Base-by-base conservation (phyloP, 2,329 filamentous ascomycete genomes). In the Cladosporium sp. region DNA sequence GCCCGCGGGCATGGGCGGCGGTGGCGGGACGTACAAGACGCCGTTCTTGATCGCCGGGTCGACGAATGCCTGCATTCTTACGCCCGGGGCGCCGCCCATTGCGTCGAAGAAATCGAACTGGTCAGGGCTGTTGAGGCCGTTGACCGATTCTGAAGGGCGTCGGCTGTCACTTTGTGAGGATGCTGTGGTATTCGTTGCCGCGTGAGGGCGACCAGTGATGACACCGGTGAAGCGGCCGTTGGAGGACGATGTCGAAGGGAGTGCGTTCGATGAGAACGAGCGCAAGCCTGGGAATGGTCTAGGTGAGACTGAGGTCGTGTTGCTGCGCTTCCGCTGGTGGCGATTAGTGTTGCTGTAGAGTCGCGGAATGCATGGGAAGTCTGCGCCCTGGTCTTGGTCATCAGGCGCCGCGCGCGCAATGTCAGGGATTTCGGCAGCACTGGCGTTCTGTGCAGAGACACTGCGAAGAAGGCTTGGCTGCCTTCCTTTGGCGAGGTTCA, bases 1-100 rank as follows among this genome's bases (percentile, higher is more conserved):
- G 3, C 58, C 61, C n/a, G 51, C 42, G 12, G 62, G 60, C 56
- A 39, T 42, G 28, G 12, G 8, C 22, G 64, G 66, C 15, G 68
- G 66, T 5, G 64, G 66, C 8, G 67, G 66, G 24, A 71, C 64
- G 51, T 70, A 69, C 9, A 69, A 58, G 13, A 70, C 66, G 19
- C 69, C 66, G 53, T 71, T 63, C 35, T 64, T 58, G 15, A 69
- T 61, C 48, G 64, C 65, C 1, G 77, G 75, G 62, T 85, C 83
- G 64, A 99, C 95, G 71, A 97, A 99, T 0, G 94, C 94, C 73
- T 97, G 93, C 93, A 99, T 97, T 25, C 94, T 85, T 47, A 97
- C 85, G 13, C 25, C 28, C 1, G 25, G 19, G 1, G 92, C 97
- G 1, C 92, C 91, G 1, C 92, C 91, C 58, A 95, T 87, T 1